Evolutionary conservation across 78 protist genomes (phyloP).

Genomic region (Dictyostelium firmibasis): DNA sequence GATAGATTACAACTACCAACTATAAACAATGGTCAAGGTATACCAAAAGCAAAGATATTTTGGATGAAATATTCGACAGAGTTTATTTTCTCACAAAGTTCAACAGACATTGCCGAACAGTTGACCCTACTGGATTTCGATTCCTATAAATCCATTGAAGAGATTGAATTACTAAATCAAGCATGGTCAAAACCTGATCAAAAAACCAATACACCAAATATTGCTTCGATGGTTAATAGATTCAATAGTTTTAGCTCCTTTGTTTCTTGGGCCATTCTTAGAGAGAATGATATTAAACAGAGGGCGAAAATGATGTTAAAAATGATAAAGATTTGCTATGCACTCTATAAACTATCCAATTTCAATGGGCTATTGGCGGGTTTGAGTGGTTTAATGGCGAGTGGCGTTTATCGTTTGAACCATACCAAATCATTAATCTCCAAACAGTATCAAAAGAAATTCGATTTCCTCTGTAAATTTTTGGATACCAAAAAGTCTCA

Average conservation of each 20-base stretch:
- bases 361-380: slow-evolving; percentile 21
- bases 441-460: background rate
- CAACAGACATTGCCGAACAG: slow-evolving; percentile 30
- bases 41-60: slow-evolving; percentile 37
- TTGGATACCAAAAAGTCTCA: slow-evolving; percentile 16
- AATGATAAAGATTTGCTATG: slow-evolving; percentile 17
- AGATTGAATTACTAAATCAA: slow-evolving; percentile 18
- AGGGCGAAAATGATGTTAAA: slow-evolving; percentile 36
- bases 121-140: slow-evolving; percentile 40
- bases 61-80: slow-evolving; percentile 59
- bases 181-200: slow-evolving; percentile 45
- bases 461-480: slow-evolving; percentile 6
- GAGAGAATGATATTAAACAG: slow-evolving; percentile 2
- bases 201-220: slow-evolving; percentile 19
- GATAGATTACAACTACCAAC: background rate
- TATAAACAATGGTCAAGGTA: background rate
- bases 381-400: background rate
- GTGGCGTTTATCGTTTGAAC: background rate
- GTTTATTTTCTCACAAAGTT: slow-evolving; percentile 8
- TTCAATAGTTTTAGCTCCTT: slow-evolving; percentile 38
- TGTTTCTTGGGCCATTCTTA: slow-evolving; percentile 25
- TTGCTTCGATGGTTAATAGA: background rate
- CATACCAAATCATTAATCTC: background rate
- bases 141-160: slow-evolving; percentile 28
- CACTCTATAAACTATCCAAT: background rate